phyloP scores from a whole-genome alignment of 345 rosid genomes.

The Clarkia xantiana region DNA sequence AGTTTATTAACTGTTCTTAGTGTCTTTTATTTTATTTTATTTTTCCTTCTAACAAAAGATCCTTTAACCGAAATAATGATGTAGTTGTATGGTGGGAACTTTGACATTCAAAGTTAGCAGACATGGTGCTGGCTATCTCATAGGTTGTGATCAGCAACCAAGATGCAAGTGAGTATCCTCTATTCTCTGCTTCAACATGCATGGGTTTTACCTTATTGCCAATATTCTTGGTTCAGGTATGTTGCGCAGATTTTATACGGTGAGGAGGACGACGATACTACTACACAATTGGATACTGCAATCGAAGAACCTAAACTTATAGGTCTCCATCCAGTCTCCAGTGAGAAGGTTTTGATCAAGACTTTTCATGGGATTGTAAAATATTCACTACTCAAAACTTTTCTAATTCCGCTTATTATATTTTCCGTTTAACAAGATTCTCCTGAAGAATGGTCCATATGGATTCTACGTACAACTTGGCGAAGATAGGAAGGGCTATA shows the following conservation, averaged over 20 bases:
- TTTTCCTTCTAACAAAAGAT: neutral
- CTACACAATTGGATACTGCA: constrained; percentile 21
- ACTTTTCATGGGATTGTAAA: constrained; percentile 1
- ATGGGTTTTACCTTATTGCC: too few relatives aligned
- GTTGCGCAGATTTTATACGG: constrained; percentile 80
- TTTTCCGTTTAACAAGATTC: constrained; percentile 28
- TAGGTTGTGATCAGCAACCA: constrained; percentile 89
- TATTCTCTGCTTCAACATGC: too few relatives aligned
- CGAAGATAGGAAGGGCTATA: constrained; percentile 59
- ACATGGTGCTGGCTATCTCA: constrained; percentile 74
- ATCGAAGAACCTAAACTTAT: constrained; percentile 76
- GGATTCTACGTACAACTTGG: constrained; percentile 91
- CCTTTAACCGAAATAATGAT: constrained; percentile 8
- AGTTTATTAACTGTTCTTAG: too few relatives aligned
- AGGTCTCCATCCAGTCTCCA: constrained; percentile 65
- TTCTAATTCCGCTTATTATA: neutral
- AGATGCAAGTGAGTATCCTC: constrained; percentile 70
- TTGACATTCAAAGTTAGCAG: constrained; percentile 77
- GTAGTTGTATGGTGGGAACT: constrained; percentile 82
- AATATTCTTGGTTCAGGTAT: constrained; percentile 29
- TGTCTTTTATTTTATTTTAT: too few relatives aligned
- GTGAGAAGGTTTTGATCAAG: constrained; percentile 54
- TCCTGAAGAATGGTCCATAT: constrained; percentile 87
- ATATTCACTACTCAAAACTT: neutral
- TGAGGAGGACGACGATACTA: constrained; percentile 53